Base-by-base conservation (phyloP, 106 monocot genomes). In the Dendrobium nobile region DNA sequence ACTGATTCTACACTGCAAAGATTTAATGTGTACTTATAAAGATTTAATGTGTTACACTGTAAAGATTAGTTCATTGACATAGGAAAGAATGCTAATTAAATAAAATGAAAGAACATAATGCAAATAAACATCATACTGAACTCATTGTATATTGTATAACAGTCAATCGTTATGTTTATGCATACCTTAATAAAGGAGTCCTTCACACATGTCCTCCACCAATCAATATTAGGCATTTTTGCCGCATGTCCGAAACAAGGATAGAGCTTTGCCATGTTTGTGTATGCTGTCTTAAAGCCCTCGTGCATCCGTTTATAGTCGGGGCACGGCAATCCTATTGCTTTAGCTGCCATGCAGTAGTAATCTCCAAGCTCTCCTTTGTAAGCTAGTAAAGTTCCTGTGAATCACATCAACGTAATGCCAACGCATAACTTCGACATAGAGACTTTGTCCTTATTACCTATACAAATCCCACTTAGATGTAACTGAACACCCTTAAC, bases 311-410 rank as follows among this genome's bases (percentile, higher is more conserved):
- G 83, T 81, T 87, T 90, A 79, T 98, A 98, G 48, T 98, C 92
- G 41, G 98, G 98, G 75, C 98, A 98, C 4, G 91, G 89, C 81
- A 92, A 74, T 20, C 98, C 98, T 15, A 91, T 89, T 37, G 98
- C 47, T 72, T 98, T 98, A 51, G 98, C 98, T 41, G 98, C 98
- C 95, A 92, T 98, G 82, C 98, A 98, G 75, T 98, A 98, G 81
- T 98, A 98, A 80, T 98, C 98, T 47, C 98, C 98, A 67, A 98
- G 92, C 65, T 98, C 88, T 77, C 98, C 98, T 89, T 98, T 98
- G 85, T 98, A 98, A 47, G 98, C 98, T 43, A 98, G 83, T 17
- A 98, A 82, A 80, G 98, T 98, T 0, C 98, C 98, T 19, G 98
- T 98, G 28, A 95, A n/a, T n/a, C n/a, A n/a, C 98, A 84, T 98